These are phyloP conservation scores for Camillea tinctor DNA, from an alignment of 2,329 filamentous ascomycete genomes.

Conservation along the genomic window DNA sequence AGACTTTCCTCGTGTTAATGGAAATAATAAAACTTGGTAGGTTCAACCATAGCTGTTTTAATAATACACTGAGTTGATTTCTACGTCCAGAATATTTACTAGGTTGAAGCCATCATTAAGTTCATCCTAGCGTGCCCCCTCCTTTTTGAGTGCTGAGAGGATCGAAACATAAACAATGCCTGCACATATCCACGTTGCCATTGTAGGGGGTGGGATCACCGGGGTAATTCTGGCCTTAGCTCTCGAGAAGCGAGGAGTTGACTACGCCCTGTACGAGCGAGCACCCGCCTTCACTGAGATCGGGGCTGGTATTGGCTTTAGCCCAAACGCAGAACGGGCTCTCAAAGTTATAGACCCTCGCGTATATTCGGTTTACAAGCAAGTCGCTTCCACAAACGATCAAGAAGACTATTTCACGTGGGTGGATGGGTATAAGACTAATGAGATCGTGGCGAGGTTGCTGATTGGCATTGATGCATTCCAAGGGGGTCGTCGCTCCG, in stretches of 20 bases:
- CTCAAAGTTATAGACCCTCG: slow-evolving; percentile 39
- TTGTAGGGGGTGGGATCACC: slow-evolving; percentile 52
- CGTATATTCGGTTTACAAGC: slow-evolving; percentile 37
- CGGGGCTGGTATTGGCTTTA: slow-evolving; percentile 52
- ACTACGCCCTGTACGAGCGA: slow-evolving; percentile 47
- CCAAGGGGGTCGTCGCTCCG: slow-evolving; percentile 40
- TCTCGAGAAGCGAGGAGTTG: slow-evolving; percentile 41
- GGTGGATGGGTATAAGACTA: slow-evolving; percentile 35
- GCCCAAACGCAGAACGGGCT: slow-evolving; percentile 49
- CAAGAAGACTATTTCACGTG: slow-evolving; percentile 42
- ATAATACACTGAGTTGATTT: not conserved
- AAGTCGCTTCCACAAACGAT: slow-evolving; percentile 24
- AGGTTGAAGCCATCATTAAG: not conserved
- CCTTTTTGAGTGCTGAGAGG: not conserved
- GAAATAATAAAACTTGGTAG: too few species aligned
- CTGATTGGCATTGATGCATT: slow-evolving; percentile 41
- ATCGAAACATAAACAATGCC: slow-evolving; percentile 4
- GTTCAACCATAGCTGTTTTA: not conserved
- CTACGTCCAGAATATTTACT: not conserved
- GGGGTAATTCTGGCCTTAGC: slow-evolving; percentile 49
- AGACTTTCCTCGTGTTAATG: too few species aligned
- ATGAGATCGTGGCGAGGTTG: slow-evolving; percentile 35
- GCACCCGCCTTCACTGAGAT: slow-evolving; percentile 42
- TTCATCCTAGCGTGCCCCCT: not conserved
- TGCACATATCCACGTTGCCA: slow-evolving; percentile 36